Base-by-base conservation (phyloP, 164 flowering plant species). In the Houttuynia cordata region DNA sequence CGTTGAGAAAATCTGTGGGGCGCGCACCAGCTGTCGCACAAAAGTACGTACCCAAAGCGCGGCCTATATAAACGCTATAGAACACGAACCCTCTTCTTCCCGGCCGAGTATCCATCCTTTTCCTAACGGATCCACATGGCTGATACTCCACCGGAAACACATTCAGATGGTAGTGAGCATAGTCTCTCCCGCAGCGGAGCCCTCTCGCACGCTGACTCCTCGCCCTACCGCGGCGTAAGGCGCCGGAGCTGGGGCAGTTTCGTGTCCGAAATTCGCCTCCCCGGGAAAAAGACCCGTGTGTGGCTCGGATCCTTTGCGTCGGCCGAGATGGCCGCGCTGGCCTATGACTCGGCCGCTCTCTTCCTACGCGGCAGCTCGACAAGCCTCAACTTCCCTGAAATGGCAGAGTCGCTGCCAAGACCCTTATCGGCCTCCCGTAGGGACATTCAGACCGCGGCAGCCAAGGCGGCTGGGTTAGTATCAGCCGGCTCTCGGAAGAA, bases 291-390 rank as follows among this genome's bases (percentile, higher is more conserved):
- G 61, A 61, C 77, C 0, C 63, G 82, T 8, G 71, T 80, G 20
- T 82, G 87, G 87, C 70, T 82, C 0, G 87, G 87, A 19, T 80
- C 87, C 7, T 82, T 66, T 58, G 68, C 80, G 0, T 64, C 59
- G 51, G 74, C 87, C 0, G 84, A 82, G 57, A 75, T 75, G 75
- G 87, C 87, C 5, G 87, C 86, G 7, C 64, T 78, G 53, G 86
- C 86, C 0, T 57, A 82, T 21, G 86, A 82, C 49, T 83, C 71
- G 23, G 84, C 87, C 4, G 77, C 76, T 17, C 20, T 80, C 10
- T 79, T 81, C 0, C 72, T 82, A 0, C 58, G 72, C 8, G 82
- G 82, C 6, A 53, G 60, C 7, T 51, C 47, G 1, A 74, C 82
- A 0, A 17, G 47, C 0, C 79, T 81, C 47, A 81, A 81, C 55